Conservation (phyloP, 768 basidiomycete genomes). For the Mycena galericulata region DNA sequence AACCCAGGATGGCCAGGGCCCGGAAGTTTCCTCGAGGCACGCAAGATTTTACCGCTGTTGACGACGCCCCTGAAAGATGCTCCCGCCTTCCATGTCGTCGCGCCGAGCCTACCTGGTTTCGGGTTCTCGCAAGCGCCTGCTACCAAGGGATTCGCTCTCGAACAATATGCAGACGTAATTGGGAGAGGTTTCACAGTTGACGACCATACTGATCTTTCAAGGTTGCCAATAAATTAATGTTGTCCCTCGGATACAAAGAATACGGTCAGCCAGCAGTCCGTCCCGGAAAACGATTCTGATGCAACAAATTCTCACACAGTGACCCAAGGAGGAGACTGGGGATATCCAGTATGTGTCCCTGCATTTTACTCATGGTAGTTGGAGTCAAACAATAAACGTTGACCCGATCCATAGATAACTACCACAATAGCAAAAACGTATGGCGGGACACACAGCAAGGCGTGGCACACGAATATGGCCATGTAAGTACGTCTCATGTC, state of each 20-base stretch:
- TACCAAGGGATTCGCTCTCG: slow-evolving; percentile 59
- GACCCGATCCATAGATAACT: slow-evolving; percentile 2
- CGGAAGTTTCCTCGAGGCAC: slow-evolving; percentile 66
- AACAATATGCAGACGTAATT: slow-evolving; percentile 62
- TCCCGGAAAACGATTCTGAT: neutral
- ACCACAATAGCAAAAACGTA: slow-evolving; percentile 13
- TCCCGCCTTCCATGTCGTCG: slow-evolving; percentile 71
- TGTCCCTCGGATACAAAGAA: slow-evolving; percentile 16
- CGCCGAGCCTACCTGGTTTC: slow-evolving; percentile 67
- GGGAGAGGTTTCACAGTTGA: neutral
- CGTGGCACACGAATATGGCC: slow-evolving; percentile 20
- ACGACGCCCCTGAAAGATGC: slow-evolving; percentile 45
- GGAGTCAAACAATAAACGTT: neutral
- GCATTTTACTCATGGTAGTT: neutral
- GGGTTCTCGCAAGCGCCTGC: slow-evolving; percentile 70
- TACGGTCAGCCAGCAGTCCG: slow-evolving; percentile 4
- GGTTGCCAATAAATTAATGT: slow-evolving; percentile 8
- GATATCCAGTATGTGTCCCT: neutral
- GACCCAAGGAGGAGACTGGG: slow-evolving; percentile 11
- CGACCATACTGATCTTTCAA: neutral
- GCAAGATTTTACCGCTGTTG: slow-evolving; percentile 67
- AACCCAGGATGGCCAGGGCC: slow-evolving; percentile 55
- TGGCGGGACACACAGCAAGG: slow-evolving; percentile 22
- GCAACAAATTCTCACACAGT: neutral
- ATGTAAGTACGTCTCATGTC: neutral